Conservation (phyloP, 768 basidiomycete species). For the Gymnopilus junonius region DNA sequence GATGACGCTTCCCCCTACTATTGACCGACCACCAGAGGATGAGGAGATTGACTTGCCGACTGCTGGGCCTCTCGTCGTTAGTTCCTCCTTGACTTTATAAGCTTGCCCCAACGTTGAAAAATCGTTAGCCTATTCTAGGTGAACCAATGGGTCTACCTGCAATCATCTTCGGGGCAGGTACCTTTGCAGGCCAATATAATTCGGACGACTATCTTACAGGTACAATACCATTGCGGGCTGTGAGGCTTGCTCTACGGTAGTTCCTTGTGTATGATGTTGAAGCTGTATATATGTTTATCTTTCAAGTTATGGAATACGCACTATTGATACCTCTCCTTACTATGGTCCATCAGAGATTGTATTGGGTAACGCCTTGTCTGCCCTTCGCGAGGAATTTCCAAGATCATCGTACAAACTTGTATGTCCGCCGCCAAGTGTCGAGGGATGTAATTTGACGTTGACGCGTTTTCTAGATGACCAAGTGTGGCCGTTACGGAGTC, state of each 20-base stretch:
- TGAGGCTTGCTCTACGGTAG: conserved; percentile 79
- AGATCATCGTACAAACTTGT: conserved; percentile 80
- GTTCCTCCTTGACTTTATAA: conserved; percentile 13
- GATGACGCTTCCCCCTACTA: conserved; percentile 4
- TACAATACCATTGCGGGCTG: conserved; percentile 61
- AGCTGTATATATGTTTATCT: neutral
- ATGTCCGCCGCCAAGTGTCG: conserved; percentile 16
- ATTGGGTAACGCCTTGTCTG: conserved; percentile 65
- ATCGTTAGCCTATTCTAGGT: conserved; percentile 33
- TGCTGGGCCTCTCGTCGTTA: conserved; percentile 44
- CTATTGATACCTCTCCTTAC: conserved; percentile 83
- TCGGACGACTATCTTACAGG: conserved; percentile 59
- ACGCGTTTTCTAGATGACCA: conserved; percentile 65
- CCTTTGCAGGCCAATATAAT: conserved; percentile 74
- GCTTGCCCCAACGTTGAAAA: neutral
- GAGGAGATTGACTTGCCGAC: conserved; percentile 40
- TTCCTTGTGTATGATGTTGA: neutral
- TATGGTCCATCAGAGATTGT: conserved; percentile 84
- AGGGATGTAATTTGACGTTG: neutral
- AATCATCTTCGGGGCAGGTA: conserved; percentile 73
- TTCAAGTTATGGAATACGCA: conserved; percentile 74
- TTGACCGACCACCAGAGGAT: conserved; percentile 27
- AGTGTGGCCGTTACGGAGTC: conserved; percentile 79
- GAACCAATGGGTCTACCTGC: conserved; percentile 44
- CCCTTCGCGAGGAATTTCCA: conserved; percentile 71